Evolutionary conservation across 2,329 filamentous ascomycete species (phyloP).

Genomic region (Epichloe sylvatica): DNA sequence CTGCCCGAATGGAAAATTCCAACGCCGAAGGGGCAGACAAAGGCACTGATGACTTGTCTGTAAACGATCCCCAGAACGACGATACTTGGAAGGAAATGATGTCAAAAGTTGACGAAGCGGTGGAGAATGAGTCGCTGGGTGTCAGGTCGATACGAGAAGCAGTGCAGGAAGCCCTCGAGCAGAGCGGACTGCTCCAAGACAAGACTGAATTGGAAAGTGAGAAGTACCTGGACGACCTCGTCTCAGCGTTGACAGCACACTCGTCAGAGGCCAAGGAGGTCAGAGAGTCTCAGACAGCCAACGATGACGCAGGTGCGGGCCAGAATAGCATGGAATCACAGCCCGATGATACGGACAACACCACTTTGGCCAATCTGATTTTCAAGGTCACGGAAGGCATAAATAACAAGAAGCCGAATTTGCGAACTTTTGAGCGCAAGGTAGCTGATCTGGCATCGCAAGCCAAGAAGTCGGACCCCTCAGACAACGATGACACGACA

Average conservation of each 20-base stretch:
- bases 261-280: constrained; percentile 14
- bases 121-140: constrained; percentile 43
- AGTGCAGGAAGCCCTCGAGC: constrained; percentile 39
- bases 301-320: constrained; percentile 6
- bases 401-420: constrained; percentile 25
- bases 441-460: constrained; percentile 33
- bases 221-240: constrained; percentile 35
- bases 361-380: constrained; percentile 35
- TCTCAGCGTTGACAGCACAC: constrained; percentile 31
- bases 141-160: constrained; percentile 37
- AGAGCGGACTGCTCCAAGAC: constrained; percentile 36
- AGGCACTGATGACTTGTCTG: constrained; percentile 8
- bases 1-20: constrained; percentile 9
- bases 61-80: constrained; percentile 17
- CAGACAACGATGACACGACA: background rate
- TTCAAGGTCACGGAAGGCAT: constrained; percentile 34
- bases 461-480: constrained; percentile 12
- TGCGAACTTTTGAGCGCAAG: constrained; percentile 37
- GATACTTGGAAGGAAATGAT: constrained; percentile 41
- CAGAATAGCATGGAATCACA: background rate
- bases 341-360: constrained; percentile 6
- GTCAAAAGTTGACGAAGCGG: constrained; percentile 39
- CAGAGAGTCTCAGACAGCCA: constrained; percentile 6
- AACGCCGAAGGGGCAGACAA: constrained; percentile 12
- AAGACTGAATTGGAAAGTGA: constrained; percentile 32